These are phyloP conservation scores for Phytophthora hibernalis DNA, from an alignment of 352 stramenopile genomes.

Conservation along the genomic window DNA sequence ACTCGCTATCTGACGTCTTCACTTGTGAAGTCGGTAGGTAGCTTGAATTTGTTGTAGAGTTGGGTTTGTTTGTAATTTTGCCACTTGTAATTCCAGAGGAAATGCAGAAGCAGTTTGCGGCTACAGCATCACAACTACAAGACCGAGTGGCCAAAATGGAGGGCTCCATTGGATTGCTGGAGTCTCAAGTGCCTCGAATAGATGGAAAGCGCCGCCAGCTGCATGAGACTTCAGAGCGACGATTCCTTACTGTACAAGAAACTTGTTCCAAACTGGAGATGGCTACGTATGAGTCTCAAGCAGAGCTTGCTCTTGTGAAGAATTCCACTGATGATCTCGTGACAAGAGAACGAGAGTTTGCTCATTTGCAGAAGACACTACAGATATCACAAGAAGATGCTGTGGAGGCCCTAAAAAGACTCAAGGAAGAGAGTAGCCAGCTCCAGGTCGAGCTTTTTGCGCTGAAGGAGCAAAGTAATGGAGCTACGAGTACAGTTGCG, in stretches of 20 bases:
- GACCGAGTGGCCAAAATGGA: slow-evolving; percentile 48
- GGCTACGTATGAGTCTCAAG: slow-evolving; percentile 56
- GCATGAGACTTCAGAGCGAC: slow-evolving; percentile 46
- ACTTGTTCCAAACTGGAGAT: slow-evolving; percentile 59
- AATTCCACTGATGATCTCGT: slow-evolving; percentile 54
- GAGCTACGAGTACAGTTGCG: slow-evolving; percentile 38
- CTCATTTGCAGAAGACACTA: slow-evolving; percentile 46
- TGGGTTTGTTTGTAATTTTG: background rate
- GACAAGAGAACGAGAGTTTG: slow-evolving; percentile 51
- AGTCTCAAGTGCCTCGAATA: slow-evolving; percentile 41
- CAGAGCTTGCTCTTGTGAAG: slow-evolving; percentile 50
- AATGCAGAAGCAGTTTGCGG: slow-evolving; percentile 36
- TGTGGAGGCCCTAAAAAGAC: slow-evolving; percentile 43
- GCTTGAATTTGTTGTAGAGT: background rate
- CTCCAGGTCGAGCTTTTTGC: slow-evolving; percentile 50
- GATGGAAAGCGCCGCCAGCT: slow-evolving; percentile 53
- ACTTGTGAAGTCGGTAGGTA: slow-evolving; percentile 57
- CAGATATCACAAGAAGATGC: slow-evolving; percentile 62
- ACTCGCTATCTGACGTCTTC: slow-evolving; percentile 63
- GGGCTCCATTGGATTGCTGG: slow-evolving; percentile 35
- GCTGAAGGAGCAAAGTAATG: slow-evolving; percentile 44
- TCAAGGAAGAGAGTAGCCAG: slow-evolving; percentile 49
- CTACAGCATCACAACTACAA: slow-evolving; percentile 32
- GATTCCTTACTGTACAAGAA: slow-evolving; percentile 53
- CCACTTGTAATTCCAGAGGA: slow-evolving; percentile 32